Percentiles rank a stretch among this genome's conserved stretches.
Conservation (phyloP, 2,329 filamentous ascomycete genomes). For the Phialemonium atrogriseum region DNA sequence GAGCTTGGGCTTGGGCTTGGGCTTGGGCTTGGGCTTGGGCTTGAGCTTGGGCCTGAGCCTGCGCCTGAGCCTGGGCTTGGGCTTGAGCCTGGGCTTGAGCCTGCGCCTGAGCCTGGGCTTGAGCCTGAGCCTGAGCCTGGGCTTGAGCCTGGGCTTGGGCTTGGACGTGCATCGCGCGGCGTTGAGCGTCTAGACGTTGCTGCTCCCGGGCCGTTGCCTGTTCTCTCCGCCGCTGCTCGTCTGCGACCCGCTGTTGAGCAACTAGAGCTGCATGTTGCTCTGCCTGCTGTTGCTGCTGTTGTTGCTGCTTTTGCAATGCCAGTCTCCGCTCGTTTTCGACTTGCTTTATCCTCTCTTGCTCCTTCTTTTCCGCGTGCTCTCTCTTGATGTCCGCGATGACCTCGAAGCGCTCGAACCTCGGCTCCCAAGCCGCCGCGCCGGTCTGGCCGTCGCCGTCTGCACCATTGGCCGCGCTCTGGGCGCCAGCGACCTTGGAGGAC, state of each 20-base stretch:
- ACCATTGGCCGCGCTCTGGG: conserved; percentile 48
- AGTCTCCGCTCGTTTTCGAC: conserved; percentile 49
- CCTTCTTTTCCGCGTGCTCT: conserved; percentile 68
- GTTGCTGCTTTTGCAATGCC: conserved; percentile 38
- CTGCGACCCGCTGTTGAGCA: conserved; percentile 15
- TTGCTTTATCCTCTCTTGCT: conserved; percentile 65
- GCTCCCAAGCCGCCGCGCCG: conserved; percentile 67
- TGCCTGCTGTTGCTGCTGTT: conserved; percentile 35
- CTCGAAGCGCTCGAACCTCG: conserved; percentile 86
- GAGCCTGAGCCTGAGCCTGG: conserved; percentile 17
- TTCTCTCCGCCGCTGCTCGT: conserved; percentile 34
- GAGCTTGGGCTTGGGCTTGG: conserved; percentile 12
- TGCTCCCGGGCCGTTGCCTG: conserved; percentile 18
- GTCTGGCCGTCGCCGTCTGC: conserved; percentile 67
- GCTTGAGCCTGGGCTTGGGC: conserved; percentile 17
- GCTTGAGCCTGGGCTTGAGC: conserved; percentile 15
- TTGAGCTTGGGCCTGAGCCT: conserved; percentile 13
- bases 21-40: conserved; percentile 8
- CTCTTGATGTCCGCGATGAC: conserved; percentile 76
- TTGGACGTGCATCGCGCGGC: conserved; percentile 22
- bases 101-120: conserved; percentile 18
- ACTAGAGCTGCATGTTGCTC: conserved; percentile 30
- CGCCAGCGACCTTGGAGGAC: conserved; percentile 48
- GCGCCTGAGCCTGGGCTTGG: conserved; percentile 15
- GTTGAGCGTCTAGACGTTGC: conserved; percentile 14